These are phyloP conservation scores for Scenedesmus sp. DNA, from an alignment of 163 green algal genomes.

Conservation along the genomic window DNA sequence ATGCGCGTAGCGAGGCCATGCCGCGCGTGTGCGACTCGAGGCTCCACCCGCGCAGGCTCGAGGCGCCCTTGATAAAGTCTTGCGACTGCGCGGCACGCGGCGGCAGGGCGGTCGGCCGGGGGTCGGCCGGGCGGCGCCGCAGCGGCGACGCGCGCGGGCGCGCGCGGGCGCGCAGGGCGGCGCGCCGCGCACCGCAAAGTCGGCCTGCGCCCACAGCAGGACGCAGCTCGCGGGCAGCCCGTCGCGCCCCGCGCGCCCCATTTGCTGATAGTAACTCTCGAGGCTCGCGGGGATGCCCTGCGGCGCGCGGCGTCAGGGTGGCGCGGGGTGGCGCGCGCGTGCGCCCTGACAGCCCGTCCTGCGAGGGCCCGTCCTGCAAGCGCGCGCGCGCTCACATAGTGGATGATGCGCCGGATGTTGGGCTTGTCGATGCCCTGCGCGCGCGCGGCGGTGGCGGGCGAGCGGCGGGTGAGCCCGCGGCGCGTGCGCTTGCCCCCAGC, in stretches of 20 bases:
- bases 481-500: background rate
- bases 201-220: slow-evolving; percentile 56
- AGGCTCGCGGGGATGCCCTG: slow-evolving; percentile 48
- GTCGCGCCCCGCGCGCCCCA: slow-evolving; percentile 58
- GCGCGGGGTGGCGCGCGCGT: background rate
- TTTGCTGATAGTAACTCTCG: slow-evolving; percentile 83
- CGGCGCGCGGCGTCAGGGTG: background rate
- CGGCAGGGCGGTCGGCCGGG: no score
- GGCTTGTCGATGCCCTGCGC: slow-evolving; percentile 71
- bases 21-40: slow-evolving; percentile 43
- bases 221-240: slow-evolving; percentile 50
- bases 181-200: slow-evolving; percentile 50
- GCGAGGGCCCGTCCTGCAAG: no score
- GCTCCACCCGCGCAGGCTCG: slow-evolving; percentile 14
- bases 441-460: no score
- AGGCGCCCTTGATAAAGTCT: slow-evolving; percentile 55
- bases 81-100: slow-evolving; percentile 4
- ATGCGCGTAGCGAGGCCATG: slow-evolving; percentile 49
- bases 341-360: no score
- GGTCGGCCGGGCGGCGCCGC: no score
- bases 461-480: background rate
- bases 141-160: no score
- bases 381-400: slow-evolving; percentile 41
- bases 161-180: no score
- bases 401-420: slow-evolving; percentile 62